These are phyloP conservation scores for Tricholoma matsutake DNA, from an alignment of 768 basidiomycete species.

Conservation along the genomic window DNA sequence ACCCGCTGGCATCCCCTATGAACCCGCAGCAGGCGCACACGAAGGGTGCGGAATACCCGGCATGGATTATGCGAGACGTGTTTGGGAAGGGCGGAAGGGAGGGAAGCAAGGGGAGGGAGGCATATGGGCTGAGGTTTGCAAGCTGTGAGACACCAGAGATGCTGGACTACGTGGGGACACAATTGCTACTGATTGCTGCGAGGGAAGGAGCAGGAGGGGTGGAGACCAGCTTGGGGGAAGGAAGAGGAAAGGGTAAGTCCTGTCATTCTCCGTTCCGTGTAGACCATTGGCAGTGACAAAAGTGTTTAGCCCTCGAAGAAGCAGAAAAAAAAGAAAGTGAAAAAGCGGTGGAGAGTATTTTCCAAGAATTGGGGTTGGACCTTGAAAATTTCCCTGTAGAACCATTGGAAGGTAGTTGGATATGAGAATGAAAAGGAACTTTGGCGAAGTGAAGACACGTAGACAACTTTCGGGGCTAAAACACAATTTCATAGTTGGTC, in stretches of 20 bases:
- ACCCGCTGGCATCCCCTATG: slow-evolving; percentile 46
- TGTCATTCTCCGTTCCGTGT: neutral
- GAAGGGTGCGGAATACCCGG: slow-evolving; percentile 43
- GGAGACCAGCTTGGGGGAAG: slow-evolving; percentile 49
- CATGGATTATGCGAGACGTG: slow-evolving; percentile 42
- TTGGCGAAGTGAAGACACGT: no score
- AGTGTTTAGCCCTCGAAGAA: slow-evolving; percentile 36
- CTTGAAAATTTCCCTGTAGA: slow-evolving; percentile 39
- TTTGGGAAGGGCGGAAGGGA: slow-evolving; percentile 39
- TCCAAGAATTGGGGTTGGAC: slow-evolving; percentile 45
- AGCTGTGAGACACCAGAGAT: slow-evolving; percentile 48
- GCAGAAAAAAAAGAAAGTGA: slow-evolving; percentile 37
- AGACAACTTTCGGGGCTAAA: no score
- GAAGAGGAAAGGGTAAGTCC: slow-evolving; percentile 46
- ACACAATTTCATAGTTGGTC: no score
- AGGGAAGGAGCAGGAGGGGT: slow-evolving; percentile 45
- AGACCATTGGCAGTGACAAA: neutral
- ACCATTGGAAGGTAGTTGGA: slow-evolving; percentile 52
- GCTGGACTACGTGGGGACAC: slow-evolving; percentile 52
- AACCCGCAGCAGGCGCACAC: slow-evolving; percentile 28
- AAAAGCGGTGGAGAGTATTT: slow-evolving; percentile 37
- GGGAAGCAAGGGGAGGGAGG: slow-evolving; percentile 23
- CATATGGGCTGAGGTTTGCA: slow-evolving; percentile 49
- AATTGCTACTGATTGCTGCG: slow-evolving; percentile 53
- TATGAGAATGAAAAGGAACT: no score